These are phyloP conservation scores for Camellia lanceoleosa DNA, from an alignment of 148 eudicot genomes.

Conservation along the genomic window DNA sequence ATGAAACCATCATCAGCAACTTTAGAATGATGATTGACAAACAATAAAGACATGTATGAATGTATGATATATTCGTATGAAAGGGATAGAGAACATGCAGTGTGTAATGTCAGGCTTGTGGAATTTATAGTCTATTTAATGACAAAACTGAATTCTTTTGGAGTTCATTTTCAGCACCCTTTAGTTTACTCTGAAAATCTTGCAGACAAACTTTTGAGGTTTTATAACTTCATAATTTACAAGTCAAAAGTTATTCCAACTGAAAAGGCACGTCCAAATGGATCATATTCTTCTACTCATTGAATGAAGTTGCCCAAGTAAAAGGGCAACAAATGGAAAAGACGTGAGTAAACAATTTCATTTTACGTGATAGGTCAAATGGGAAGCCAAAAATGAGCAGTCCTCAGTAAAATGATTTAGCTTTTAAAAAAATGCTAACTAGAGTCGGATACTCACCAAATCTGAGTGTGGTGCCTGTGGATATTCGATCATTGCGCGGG, in stretches of 20 bases:
- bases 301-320: background rate
- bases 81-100: background rate
- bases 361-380: background rate
- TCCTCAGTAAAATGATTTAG: background rate
- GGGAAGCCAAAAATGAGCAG: background rate
- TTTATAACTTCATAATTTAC: background rate
- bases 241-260: background rate
- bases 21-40: background rate
- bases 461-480: conserved; percentile 80
- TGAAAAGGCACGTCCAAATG: background rate
- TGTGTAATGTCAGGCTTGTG: background rate
- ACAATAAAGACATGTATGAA: background rate
- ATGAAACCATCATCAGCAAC: background rate
- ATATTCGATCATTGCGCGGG: conserved; percentile 65
- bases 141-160: background rate
- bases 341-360: background rate
- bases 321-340: background rate
- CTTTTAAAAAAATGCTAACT: background rate
- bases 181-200: background rate
- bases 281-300: background rate
- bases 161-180: conserved; percentile 12
- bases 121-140: background rate
- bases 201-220: background rate
- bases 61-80: background rate
- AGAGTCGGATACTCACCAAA: conserved; percentile 40